A percentile compares a stretch with the other conserved stretches of the same genome.
phyloP scores from a whole-genome alignment of 73 alveolate genomes.

The Tetrahymena malaccensis region DNA sequence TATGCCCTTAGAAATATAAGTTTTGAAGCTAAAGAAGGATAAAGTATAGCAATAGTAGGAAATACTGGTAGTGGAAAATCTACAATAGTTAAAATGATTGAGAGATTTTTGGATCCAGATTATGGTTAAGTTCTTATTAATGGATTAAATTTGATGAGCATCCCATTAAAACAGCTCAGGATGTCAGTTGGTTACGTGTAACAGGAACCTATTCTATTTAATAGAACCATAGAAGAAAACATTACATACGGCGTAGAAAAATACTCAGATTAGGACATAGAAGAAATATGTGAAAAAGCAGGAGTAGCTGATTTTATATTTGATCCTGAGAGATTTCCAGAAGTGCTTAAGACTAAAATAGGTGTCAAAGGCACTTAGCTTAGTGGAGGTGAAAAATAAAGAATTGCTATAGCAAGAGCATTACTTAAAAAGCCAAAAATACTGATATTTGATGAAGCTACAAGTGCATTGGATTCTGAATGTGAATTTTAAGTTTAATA shows the following conservation, averaged over 20 bases:
- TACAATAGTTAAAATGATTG: slow-evolving; percentile 66
- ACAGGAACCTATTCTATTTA: slow-evolving; percentile 86
- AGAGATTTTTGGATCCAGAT: slow-evolving; percentile 67
- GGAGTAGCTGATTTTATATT: slow-evolving; percentile 50
- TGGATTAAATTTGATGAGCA: slow-evolving; percentile 52
- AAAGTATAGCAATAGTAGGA: slow-evolving; percentile 80
- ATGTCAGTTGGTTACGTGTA: slow-evolving; percentile 79
- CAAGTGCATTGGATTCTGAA: slow-evolving; percentile 47
- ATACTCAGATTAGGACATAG: slow-evolving; percentile 74
- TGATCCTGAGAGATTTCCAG: slow-evolving; percentile 3
- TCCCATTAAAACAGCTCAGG: slow-evolving; percentile 53
- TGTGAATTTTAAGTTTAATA: slow-evolving; percentile 37
- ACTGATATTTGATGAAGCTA: slow-evolving; percentile 51
- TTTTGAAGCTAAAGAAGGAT: slow-evolving; percentile 47
- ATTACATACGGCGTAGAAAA: slow-evolving; percentile 64
- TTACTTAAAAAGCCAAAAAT: slow-evolving; percentile 39
- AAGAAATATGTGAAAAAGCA: slow-evolving; percentile 72
- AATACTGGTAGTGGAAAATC: slow-evolving; percentile 84
- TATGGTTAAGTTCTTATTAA: slow-evolving; percentile 64
- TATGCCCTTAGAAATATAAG: neutral
- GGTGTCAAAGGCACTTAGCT: slow-evolving; percentile 44
- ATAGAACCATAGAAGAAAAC: slow-evolving; percentile 66
- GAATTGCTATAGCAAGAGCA: slow-evolving; percentile 59
- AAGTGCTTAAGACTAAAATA: slow-evolving; percentile 30
- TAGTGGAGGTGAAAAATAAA: slow-evolving; percentile 49